Percentiles rank a stretch among this genome's conserved stretches.
Conservation (phyloP, 2,329 filamentous ascomycete species). For the Teratosphaeriaceae sp. region DNA sequence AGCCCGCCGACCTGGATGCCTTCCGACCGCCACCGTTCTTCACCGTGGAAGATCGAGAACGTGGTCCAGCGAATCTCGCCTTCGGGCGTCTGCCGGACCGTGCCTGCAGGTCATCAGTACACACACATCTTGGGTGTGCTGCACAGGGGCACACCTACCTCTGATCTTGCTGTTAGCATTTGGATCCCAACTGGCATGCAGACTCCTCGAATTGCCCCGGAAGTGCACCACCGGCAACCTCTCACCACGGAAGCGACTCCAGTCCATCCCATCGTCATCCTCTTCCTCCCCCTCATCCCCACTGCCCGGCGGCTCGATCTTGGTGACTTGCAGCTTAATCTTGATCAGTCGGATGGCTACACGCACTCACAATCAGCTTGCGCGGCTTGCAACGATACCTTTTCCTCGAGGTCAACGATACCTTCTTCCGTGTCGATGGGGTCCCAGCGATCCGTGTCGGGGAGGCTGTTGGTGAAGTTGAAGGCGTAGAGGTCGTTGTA, state of each 20-base stretch:
- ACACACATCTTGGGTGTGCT: too few species aligned
- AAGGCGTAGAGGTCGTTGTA: slow-evolving; percentile 66
- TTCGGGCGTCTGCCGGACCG: slow-evolving; percentile 58
- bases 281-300: slow-evolving; percentile 40
- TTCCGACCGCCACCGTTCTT: slow-evolving; percentile 71
- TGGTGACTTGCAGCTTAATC: slow-evolving; percentile 57
- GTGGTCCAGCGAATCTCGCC: slow-evolving; percentile 72
- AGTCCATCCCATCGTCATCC: slow-evolving; percentile 18
- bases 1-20: slow-evolving; percentile 66
- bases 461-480: slow-evolving; percentile 52
- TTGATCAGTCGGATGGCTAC: slow-evolving; percentile 60
- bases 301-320: slow-evolving; percentile 52
- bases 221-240: slow-evolving; percentile 62
- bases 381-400: slow-evolving; percentile 23
- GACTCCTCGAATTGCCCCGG: slow-evolving; percentile 52
- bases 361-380: slow-evolving; percentile 7
- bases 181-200: slow-evolving; percentile 60
- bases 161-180: slow-evolving; percentile 61
- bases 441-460: slow-evolving; percentile 31
- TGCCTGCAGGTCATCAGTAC: slow-evolving; percentile 37
- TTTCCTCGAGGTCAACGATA: slow-evolving; percentile 26
- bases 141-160: slow-evolving; percentile 49
- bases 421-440: slow-evolving; percentile 55
- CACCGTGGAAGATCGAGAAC: slow-evolving; percentile 55
- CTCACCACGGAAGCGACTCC: slow-evolving; percentile 23